Conservation (phyloP, 2,329 filamentous ascomycete genomes). For the Aspergillus quadrilineatus region DNA sequence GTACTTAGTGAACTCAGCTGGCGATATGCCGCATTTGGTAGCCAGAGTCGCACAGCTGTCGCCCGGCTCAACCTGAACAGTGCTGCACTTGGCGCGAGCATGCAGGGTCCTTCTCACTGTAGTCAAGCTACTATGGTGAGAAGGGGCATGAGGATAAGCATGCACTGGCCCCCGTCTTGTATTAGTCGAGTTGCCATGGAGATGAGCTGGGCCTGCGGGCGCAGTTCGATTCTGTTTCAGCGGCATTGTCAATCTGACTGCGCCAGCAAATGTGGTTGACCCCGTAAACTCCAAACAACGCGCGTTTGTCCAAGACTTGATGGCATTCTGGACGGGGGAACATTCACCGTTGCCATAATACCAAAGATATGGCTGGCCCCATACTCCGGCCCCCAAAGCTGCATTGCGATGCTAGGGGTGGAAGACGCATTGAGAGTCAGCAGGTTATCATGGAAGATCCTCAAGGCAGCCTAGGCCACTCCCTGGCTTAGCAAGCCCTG, state of each 20-base stretch:
- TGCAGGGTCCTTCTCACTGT: background rate
- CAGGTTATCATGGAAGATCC: slow-evolving; percentile 27
- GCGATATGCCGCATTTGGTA: slow-evolving; percentile 11
- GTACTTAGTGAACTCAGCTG: slow-evolving; percentile 13
- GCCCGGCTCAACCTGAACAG: background rate
- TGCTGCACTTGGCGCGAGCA: background rate
- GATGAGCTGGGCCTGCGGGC: background rate
- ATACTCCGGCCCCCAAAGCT: slow-evolving; percentile 35
- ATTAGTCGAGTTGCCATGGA: no score
- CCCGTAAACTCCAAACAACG: slow-evolving; percentile 10
- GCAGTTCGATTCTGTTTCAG: background rate
- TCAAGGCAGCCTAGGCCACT: slow-evolving; percentile 30
- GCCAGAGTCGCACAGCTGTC: slow-evolving; percentile 15
- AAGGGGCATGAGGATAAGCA: no score
- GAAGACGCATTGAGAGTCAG: slow-evolving; percentile 21
- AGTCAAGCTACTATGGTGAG: no score
- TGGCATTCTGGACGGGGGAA: slow-evolving; percentile 26
- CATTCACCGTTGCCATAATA: slow-evolving; percentile 35
- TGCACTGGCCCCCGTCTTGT: no score
- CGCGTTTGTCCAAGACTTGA: slow-evolving; percentile 15
- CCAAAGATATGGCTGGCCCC: slow-evolving; percentile 37
- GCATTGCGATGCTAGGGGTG: slow-evolving; percentile 35
- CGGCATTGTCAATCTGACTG: background rate
- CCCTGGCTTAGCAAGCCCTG: slow-evolving; percentile 22
- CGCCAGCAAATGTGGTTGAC: background rate